Conservation (phyloP, 305 asterid species). For the Plantago coronopus region DNA sequence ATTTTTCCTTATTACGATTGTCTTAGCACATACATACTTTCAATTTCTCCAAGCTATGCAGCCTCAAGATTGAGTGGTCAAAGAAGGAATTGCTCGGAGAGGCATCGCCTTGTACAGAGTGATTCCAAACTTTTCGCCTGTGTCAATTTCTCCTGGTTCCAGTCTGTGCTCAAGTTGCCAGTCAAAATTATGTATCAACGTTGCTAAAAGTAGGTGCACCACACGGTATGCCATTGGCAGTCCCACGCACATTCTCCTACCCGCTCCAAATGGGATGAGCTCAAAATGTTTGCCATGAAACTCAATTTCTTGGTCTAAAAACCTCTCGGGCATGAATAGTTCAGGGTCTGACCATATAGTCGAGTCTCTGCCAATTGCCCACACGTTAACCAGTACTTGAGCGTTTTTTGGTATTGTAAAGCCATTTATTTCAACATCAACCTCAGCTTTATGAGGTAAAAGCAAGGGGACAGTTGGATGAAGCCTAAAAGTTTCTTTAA, state of each 20-base stretch:
- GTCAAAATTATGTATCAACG: slow-evolving; percentile 2
- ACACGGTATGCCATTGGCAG: not conserved
- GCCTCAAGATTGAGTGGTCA: not conserved
- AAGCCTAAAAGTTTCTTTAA: slow-evolving; percentile 30
- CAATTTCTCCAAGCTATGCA: too few relatives aligned
- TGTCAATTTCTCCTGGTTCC: not conserved
- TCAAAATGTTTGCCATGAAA: slow-evolving; percentile 2
- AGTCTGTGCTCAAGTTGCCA: not conserved
- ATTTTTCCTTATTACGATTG: too few relatives aligned
- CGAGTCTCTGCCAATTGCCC: slow-evolving; percentile 6
- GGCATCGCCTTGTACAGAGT: slow-evolving; percentile 1
- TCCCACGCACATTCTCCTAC: slow-evolving; percentile 7
- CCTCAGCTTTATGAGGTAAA: slow-evolving; percentile 22
- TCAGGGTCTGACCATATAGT: not conserved
- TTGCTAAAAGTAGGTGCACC: not conserved
- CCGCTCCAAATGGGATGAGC: slow-evolving; percentile 6
- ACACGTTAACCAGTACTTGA: not conserved
- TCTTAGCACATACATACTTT: too few relatives aligned
- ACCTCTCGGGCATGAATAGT: slow-evolving; percentile 4
- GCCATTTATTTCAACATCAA: not conserved
- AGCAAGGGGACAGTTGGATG: slow-evolving; percentile 31
- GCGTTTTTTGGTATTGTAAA: slow-evolving; percentile 1
- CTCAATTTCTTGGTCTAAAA: not conserved
- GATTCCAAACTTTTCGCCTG: slow-evolving; percentile 3
- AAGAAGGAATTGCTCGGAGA: not conserved